Conservation (phyloP, 148 eudicot species). For the Nepenthes gracilis region DNA sequence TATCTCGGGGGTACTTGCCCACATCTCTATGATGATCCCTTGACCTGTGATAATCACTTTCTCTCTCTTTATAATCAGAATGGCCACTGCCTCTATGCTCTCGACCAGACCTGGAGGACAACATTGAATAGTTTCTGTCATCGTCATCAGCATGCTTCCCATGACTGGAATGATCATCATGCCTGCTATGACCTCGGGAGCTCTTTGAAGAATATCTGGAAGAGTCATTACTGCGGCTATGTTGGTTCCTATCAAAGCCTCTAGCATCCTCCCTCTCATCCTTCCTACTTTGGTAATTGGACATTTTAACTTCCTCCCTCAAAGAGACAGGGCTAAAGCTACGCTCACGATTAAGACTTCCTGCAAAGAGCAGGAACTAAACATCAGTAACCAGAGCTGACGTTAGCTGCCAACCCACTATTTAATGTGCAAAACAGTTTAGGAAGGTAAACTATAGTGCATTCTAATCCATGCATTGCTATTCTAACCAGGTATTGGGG, state of each 20-base stretch:
- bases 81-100: conserved; percentile 24
- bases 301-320: conserved; percentile 24
- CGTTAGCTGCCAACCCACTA: background rate
- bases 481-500: too few species aligned
- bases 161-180: conserved; percentile 34
- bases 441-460: conserved; percentile 2
- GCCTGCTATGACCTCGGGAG: conserved; percentile 30
- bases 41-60: conserved; percentile 36
- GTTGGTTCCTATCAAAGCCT: conserved; percentile 26
- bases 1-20: conserved; percentile 45
- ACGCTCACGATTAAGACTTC: conserved; percentile 31
- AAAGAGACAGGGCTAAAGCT: conserved; percentile 27
- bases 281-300: conserved; percentile 31
- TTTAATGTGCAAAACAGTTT: conserved; percentile 3
- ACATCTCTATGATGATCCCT: conserved; percentile 39
- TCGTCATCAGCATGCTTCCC: conserved; percentile 49
- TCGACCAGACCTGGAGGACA: conserved; percentile 36
- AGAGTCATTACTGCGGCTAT: conserved; percentile 38
- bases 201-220: conserved; percentile 38
- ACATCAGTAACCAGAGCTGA: background rate
- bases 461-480: background rate
- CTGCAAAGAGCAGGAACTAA: conserved; percentile 19
- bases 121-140: conserved; percentile 38
- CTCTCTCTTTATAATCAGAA: conserved; percentile 34
- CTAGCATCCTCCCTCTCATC: conserved; percentile 33